Evolutionary conservation across 2,329 filamentous ascomycete genomes (phyloP).

Genomic region (Colletotrichum sp.): DNA sequence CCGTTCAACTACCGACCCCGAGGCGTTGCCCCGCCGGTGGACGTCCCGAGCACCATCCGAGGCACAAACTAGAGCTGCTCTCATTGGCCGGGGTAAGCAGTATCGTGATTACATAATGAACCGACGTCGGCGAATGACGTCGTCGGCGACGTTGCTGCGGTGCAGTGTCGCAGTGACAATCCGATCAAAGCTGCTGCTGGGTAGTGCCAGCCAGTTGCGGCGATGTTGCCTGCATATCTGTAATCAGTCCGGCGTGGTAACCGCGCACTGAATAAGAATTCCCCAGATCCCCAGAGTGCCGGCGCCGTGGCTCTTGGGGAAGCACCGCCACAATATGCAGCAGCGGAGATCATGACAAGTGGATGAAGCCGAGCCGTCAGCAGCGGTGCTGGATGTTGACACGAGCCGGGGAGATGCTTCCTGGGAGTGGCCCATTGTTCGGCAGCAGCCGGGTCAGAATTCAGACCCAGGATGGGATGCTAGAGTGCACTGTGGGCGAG

Average conservation of each 20-base stretch:
- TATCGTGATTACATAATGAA: conserved; percentile 1
- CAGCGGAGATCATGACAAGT: not conserved
- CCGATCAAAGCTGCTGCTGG: not conserved
- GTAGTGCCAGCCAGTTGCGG: not conserved
- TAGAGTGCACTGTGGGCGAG: not conserved
- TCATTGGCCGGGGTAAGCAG: not conserved
- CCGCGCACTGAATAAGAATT: not conserved
- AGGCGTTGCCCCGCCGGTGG: conserved; percentile 9
- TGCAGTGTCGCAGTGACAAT: not conserved
- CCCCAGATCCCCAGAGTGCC: not conserved
- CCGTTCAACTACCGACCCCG: not conserved
- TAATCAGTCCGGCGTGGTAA: not conserved
- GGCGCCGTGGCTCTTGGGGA: not conserved
- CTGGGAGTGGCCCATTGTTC: not conserved
- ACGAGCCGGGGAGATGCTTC: not conserved
- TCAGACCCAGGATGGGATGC: not conserved
- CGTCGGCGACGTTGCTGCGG: not conserved
- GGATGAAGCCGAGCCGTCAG: not conserved
- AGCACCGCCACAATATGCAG: conserved; percentile 2
- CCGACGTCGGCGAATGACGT: conserved; percentile 18
- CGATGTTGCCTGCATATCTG: not conserved
- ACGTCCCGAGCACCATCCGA: conserved; percentile 18
- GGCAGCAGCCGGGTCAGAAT: conserved; percentile 4
- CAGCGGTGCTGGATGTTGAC: not conserved
- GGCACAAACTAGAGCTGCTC: not conserved